Percentiles rank a stretch among this genome's conserved stretches.
These are phyloP conservation scores for Fusarium piperis DNA, from an alignment of 2,329 filamentous ascomycete species.

Conservation along the genomic window DNA sequence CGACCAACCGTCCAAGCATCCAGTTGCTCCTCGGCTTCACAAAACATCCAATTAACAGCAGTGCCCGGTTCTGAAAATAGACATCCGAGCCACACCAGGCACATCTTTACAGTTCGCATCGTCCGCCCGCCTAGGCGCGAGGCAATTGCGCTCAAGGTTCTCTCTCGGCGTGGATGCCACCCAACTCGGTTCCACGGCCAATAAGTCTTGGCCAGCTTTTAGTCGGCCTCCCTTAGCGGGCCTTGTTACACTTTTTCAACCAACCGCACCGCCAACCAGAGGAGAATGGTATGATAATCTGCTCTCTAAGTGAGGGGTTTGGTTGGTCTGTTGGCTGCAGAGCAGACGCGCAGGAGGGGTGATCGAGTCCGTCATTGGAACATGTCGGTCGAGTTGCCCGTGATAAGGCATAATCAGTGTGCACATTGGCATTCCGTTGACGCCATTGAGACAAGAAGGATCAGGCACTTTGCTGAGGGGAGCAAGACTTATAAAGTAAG, in stretches of 20 bases:
- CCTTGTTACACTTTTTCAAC: slow-evolving; percentile 34
- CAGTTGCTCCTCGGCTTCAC: background rate
- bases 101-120: slow-evolving; percentile 9
- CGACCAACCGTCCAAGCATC: background rate
- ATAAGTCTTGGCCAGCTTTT: slow-evolving; percentile 15
- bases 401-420: slow-evolving; percentile 4
- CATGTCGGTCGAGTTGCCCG: slow-evolving; percentile 1
- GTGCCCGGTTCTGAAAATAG: background rate
- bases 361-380: slow-evolving; percentile 15
- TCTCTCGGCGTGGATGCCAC: slow-evolving; percentile 16
- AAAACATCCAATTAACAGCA: slow-evolving; percentile 16
- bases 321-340: background rate
- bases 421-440: background rate
- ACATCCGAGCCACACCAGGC: slow-evolving; percentile 11
- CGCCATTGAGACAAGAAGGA: slow-evolving; percentile 4
- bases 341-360: background rate
- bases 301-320: slow-evolving; percentile 12
- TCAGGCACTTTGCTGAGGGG: background rate
- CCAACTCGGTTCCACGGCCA: slow-evolving; percentile 13
- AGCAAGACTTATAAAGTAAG: slow-evolving; percentile 24
- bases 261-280: slow-evolving; percentile 28
- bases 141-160: slow-evolving; percentile 9
- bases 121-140: background rate
- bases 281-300: slow-evolving; percentile 10
- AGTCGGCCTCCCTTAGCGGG: slow-evolving; percentile 29